These are phyloP conservation scores for Solanum stenotomum DNA, from an alignment of 257 asterid genomes.

Conservation along the genomic window DNA sequence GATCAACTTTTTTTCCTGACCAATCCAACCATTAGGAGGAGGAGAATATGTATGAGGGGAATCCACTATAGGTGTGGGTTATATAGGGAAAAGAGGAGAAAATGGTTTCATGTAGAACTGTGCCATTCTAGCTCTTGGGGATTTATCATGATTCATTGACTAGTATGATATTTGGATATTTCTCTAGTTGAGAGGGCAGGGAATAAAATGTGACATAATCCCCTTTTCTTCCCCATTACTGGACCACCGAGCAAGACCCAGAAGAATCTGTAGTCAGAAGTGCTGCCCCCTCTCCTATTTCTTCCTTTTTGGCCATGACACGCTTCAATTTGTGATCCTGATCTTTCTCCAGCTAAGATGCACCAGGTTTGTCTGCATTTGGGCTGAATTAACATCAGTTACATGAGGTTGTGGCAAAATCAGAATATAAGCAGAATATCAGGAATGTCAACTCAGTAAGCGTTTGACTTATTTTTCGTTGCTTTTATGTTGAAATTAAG, in stretches of 20 bases:
- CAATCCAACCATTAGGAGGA: not conserved
- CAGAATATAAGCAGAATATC: not conserved
- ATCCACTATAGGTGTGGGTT: not conserved
- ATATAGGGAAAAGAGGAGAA: not conserved
- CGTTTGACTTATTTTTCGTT: not conserved
- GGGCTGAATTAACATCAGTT: not conserved
- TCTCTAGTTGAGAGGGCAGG: not conserved
- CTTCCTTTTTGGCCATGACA: not conserved
- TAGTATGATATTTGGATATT: not conserved
- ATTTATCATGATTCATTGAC: not conserved
- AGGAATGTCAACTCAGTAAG: not conserved
- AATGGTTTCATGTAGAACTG: not conserved
- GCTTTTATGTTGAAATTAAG: not conserved
- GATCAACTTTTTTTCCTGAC: not conserved
- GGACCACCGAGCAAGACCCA: not conserved
- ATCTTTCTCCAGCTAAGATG: not conserved
- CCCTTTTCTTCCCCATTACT: not conserved
- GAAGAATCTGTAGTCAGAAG: not conserved
- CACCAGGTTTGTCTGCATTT: not conserved
- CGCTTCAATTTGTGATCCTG: not conserved
- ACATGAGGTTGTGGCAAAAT: not conserved
- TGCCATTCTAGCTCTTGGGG: not conserved
- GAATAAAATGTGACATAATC: not conserved
- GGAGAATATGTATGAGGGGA: not conserved
- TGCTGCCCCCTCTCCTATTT: not conserved